Evolutionary conservation across 2,329 filamentous ascomycete species (phyloP).

Genomic region (Paecilomyces dactylethromorphus): DNA sequence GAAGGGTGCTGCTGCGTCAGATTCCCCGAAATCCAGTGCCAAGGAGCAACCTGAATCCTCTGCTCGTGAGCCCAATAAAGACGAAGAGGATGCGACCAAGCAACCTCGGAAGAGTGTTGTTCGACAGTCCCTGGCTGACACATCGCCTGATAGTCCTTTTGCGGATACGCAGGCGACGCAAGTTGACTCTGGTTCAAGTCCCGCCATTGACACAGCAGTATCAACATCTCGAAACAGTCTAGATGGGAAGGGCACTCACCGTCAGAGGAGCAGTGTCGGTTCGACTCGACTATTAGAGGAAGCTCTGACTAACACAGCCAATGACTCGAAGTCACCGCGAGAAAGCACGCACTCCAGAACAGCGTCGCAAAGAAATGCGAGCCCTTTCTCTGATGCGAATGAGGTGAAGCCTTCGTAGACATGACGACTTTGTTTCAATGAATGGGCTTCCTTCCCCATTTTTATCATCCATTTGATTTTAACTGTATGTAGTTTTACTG

Average conservation of each 20-base stretch:
- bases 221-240: neutral
- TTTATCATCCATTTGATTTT: neutral
- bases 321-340: neutral
- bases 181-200: neutral
- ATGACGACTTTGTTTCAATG: neutral
- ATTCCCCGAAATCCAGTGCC: constrained; percentile 12
- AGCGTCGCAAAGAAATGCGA: neutral
- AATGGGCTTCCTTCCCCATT: neutral
- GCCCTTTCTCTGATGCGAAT: neutral
- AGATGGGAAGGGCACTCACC: neutral
- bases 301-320: neutral
- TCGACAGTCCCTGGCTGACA: neutral
- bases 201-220: neutral
- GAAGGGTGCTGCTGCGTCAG: constrained; percentile 23
- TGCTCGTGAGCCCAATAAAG: constrained; percentile 13
- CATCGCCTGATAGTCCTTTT: neutral
- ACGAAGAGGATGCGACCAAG: constrained; percentile 17
- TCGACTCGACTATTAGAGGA: neutral
- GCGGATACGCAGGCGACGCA: neutral
- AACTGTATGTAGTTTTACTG: neutral
- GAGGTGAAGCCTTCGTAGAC: neutral
- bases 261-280: neutral
- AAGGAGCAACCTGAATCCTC: constrained; percentile 7
- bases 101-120: neutral
- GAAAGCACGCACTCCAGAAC: neutral